Evolutionary conservation across 2,329 filamentous ascomycete species (phyloP), one percentile per base, ranked within the genome.

Genomic region (Thielaviopsis musarum): DNA sequence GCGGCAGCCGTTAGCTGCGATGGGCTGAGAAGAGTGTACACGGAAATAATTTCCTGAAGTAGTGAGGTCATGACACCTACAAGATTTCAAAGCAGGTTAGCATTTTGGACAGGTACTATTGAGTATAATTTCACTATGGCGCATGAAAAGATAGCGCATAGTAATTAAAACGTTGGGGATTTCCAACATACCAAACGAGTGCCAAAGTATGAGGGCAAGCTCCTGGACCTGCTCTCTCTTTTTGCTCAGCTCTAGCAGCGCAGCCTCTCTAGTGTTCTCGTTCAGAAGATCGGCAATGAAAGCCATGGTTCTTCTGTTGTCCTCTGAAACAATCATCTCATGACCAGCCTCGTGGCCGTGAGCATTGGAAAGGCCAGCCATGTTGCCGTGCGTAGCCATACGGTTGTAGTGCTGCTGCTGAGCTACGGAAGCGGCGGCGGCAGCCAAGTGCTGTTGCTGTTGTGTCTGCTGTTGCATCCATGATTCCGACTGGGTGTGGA

Each of bases 221-320:
- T 98, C 93, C 0, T 93, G 91, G 17, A 98, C 93, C 72, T 97
- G 93, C 73, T 98, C 93, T 60, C 93, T 79, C 80, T 98, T 98
- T 78, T 98, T 98, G 75, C 91, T 97, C 57, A 98, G 79, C 72
- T 98, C 93, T 68, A 98, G 79, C 59, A 98, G 78, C 56, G 93
- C 93, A 4, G 88, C 85, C 75, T 97, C 93, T 63, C 93, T 82
- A 28, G 90, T 91, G 66, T 80, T 83, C 64, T 91, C 87, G 70
- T 90, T 91, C 69, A 97, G 79, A 61, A 96, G 78, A 70, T 96
- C 91, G 59, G 91, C 88, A 64, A 96, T 93, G 77, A 89, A 96
- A 64, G 84, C 84, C 72, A 96, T 82, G n/a, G 94, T 93, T 64
- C 91, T 83, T 65, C 89, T 81, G 71, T 95, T 95, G 69, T 96